phyloP scores from a whole-genome alignment of 2,329 filamentous ascomycete species.

The Penicillium glabrum region DNA sequence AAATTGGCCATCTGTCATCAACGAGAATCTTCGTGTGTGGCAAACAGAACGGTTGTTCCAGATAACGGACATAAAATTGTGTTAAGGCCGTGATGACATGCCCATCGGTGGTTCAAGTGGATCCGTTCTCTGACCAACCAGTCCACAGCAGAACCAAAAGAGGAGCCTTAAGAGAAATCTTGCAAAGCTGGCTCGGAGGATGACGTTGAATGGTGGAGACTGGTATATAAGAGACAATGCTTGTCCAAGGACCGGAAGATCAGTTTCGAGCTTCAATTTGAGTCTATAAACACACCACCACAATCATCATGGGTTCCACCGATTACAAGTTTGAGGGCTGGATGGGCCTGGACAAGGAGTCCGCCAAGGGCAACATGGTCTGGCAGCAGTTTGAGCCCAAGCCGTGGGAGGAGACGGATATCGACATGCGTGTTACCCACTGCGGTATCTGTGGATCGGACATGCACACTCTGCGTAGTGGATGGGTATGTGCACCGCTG shows the following conservation, averaged over 20 bases:
- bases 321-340: constrained; percentile 58
- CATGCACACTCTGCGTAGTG: constrained; percentile 57
- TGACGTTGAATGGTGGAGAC: no score
- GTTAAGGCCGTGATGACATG: neutral
- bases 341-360: constrained; percentile 51
- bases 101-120: constrained; percentile 4
- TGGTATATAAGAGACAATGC: no score
- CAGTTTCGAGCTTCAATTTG: neutral
- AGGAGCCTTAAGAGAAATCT: neutral
- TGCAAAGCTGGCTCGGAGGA: no score
- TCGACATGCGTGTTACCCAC: constrained; percentile 64
- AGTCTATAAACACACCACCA: neutral
- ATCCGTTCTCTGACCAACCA: neutral
- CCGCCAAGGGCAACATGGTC: constrained; percentile 54
- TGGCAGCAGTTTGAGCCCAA: constrained; percentile 62
- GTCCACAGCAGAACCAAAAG: neutral
- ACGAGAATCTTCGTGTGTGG: neutral
- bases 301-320: constrained; percentile 25
- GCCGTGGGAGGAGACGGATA: constrained; percentile 62
- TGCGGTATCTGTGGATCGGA: constrained; percentile 66
- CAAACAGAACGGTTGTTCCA: no score
- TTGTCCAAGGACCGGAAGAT: neutral
- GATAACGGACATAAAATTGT: neutral
- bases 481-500: constrained; percentile 29
- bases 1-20: neutral